Conservation (phyloP, 2,329 filamentous ascomycete species). For the Lasiodiplodia hormozganensis region DNA sequence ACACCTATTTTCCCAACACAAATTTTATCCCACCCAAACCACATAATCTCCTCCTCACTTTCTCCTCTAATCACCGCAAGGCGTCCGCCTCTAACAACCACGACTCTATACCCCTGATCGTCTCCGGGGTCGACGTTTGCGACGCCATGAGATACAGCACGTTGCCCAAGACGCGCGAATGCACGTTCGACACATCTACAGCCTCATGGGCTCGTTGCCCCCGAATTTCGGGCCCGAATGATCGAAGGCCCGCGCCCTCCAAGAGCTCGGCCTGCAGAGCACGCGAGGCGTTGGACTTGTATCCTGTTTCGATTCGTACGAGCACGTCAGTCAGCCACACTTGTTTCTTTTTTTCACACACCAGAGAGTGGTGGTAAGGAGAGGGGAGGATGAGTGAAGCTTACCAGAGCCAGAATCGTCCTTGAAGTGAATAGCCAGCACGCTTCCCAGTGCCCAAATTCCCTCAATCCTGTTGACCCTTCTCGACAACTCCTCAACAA, state of each 20-base stretch:
- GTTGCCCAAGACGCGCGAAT: constrained; percentile 67
- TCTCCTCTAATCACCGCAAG: background rate
- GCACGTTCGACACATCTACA: constrained; percentile 53
- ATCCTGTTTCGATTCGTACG: constrained; percentile 48
- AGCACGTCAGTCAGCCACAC: background rate
- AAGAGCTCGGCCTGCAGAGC: constrained; percentile 60
- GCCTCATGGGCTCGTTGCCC: background rate
- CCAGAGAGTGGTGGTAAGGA: too few relatives aligned
- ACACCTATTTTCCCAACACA: background rate
- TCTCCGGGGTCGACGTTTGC: constrained; percentile 36
- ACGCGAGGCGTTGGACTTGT: constrained; percentile 63
- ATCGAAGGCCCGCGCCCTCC: constrained; percentile 46
- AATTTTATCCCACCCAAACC: background rate
- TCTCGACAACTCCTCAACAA: background rate
- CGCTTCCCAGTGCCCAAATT: constrained; percentile 76
- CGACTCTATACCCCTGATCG: constrained; percentile 16
- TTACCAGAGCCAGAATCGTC: constrained; percentile 55
- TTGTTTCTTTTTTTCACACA: background rate
- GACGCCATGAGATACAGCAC: constrained; percentile 68
- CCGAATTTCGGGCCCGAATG: background rate
- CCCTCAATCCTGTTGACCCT: constrained; percentile 58
- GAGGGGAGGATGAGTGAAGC: constrained; percentile 31
- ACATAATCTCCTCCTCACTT: background rate
- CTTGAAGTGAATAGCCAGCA: constrained; percentile 69
- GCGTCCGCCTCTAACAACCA: background rate